These are phyloP conservation scores for Pleurotus citrinopileatus DNA, from an alignment of 768 basidiomycete species.

Conservation along the genomic window DNA sequence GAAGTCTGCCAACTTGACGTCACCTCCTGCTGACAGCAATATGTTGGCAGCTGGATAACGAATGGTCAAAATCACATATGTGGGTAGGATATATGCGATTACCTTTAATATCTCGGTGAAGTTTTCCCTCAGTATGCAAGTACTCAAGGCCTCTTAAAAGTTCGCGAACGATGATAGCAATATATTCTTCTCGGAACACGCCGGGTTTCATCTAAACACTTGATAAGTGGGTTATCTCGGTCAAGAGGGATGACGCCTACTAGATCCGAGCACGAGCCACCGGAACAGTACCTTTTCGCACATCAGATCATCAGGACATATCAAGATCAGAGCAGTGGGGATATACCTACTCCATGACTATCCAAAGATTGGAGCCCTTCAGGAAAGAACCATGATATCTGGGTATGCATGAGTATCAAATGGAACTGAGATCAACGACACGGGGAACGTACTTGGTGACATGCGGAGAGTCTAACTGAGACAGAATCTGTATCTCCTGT, in stretches of 20 bases:
- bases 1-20: conserved; percentile 98
- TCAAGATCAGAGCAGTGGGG: not conserved
- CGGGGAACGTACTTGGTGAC: conserved; percentile 80
- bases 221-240: conserved; percentile 14
- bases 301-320: conserved; percentile 8
- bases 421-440: not conserved
- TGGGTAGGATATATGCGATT: conserved; percentile 11
- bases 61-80: conserved; percentile 7
- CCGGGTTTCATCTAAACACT: conserved; percentile 91
- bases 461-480: conserved; percentile 92
- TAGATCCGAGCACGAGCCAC: conserved; percentile 96
- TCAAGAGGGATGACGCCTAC: conserved; percentile 38
- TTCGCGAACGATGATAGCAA: conserved; percentile 94
- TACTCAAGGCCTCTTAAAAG: conserved; percentile 92
- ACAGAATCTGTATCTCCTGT: conserved; percentile 97
- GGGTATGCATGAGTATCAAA: conserved; percentile 9
- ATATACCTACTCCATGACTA: conserved; percentile 87
- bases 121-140: conserved; percentile 92
- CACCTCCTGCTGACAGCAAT: conserved; percentile 85
- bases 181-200: conserved; percentile 97
- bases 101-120: conserved; percentile 99
- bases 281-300: conserved; percentile 81
- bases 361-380: conserved; percentile 97
- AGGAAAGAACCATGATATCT: conserved; percentile 96
- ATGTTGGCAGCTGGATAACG: conserved; percentile 81